Percentiles rank a stretch among this genome's conserved stretches.
These are phyloP conservation scores for Phylloporus rhodoxanthus DNA, from an alignment of 768 basidiomycete species.

Conservation along the genomic window DNA sequence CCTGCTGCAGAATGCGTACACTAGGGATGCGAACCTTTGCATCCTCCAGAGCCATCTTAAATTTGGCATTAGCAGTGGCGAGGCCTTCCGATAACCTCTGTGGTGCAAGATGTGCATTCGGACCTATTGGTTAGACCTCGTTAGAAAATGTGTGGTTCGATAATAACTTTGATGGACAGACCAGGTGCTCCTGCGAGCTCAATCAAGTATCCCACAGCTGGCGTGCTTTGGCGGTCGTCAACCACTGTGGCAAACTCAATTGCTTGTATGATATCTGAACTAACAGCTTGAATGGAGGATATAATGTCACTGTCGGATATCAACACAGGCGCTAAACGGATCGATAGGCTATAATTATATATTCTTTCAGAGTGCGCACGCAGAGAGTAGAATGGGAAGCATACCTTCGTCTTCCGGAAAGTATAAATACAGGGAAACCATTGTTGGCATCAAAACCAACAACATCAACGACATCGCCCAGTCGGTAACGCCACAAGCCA, in stretches of 20 bases:
- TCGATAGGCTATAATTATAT: background rate
- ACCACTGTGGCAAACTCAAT: background rate
- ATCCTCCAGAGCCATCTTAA: too few relatives aligned
- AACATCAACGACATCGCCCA: background rate
- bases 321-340: background rate
- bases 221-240: background rate
- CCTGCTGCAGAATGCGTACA: too few relatives aligned
- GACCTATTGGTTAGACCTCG: too few relatives aligned
- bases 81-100: too few relatives aligned
- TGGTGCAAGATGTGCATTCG: too few relatives aligned
- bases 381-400: background rate
- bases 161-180: too few relatives aligned
- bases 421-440: background rate
- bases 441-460: background rate
- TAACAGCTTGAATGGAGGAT: background rate
- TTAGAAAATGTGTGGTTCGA: too few relatives aligned
- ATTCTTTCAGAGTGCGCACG: background rate
- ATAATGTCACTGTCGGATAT: background rate
- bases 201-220: background rate
- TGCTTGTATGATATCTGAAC: background rate
- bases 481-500: background rate
- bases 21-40: too few relatives aligned
- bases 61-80: too few relatives aligned
- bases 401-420: background rate
- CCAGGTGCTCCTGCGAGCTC: background rate